Evolutionary conservation across 768 basidiomycete genomes (phyloP), one percentile per base, ranked within the genome.

Genomic region (Phanerochaete carnosa): DNA sequence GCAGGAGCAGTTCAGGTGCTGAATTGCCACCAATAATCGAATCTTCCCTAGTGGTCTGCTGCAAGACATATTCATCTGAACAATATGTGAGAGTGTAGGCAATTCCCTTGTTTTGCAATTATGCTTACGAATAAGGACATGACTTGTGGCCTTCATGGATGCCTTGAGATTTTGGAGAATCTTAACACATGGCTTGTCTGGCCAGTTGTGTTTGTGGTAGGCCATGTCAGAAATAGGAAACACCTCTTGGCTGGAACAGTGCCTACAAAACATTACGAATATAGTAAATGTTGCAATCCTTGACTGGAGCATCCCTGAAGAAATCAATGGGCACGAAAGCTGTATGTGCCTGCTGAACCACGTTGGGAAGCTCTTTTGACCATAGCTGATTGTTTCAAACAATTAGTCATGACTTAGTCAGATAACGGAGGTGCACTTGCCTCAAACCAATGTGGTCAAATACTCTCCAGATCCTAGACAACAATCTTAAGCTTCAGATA

Each of bases 101-200:
- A 26, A 45, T 32, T 16, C 13, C 25, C 22, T 9, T 3, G 25
- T 25, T 35, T 23, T 12, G 15, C 19, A 55, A 16, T 6, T 11
- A 66, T 70, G 61, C n/a, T n/a, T 61, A 73, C 75, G 72, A 35
- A 76, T 67, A 35, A 75, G 68, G 19, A 76, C 43, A 1, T 70
- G 73, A 28, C 69, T 71, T 33, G 69, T 53, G 5, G 72, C 68
- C 28, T 62, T 66, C 62, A 76, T 63, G 8, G 70, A 73, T 59
- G 65, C 55, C 26, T 72, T 66, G 51, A 76, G 37, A 57, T 74
- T 73, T 23, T 55, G 58, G 22, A 75, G 62, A 39, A 75, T 74
- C 4, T 65, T 56, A 1, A 58, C 37, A 13, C 68, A 62, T n/a
- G 69, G 64, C 1, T 64, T 57, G 57, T 76, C 75, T 9, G 72